Conservation (phyloP, 352 stramenopile species). For the Globisporangium canariense region DNA sequence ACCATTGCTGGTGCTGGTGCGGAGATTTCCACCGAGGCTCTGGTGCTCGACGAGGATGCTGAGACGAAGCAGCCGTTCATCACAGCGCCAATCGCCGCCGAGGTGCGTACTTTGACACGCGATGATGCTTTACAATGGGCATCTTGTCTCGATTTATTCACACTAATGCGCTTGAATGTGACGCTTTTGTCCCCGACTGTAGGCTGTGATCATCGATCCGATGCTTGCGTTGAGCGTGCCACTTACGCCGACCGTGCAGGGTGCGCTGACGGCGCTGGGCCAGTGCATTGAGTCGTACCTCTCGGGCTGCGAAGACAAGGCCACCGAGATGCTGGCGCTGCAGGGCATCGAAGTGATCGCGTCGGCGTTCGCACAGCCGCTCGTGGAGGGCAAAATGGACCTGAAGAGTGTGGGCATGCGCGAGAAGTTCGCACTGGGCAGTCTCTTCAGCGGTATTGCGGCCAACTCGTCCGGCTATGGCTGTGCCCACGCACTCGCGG, state of each 20-base stretch:
- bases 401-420: conserved; percentile 52
- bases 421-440: conserved; percentile 51
- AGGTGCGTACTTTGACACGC: conserved; percentile 1
- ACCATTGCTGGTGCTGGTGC: conserved; percentile 54
- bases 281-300: conserved; percentile 79
- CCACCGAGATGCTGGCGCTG: conserved; percentile 42
- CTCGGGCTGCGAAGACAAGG: conserved; percentile 39
- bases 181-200: no score
- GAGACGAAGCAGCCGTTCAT: conserved; percentile 58
- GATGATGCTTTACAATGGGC: no score
- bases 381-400: conserved; percentile 61
- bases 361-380: conserved; percentile 42
- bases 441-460: conserved; percentile 50
- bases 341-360: conserved; percentile 60
- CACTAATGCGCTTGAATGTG: no score
- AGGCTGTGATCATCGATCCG: conserved; percentile 63
- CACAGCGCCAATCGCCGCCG: conserved; percentile 35
- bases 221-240: conserved; percentile 63
- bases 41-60: conserved; percentile 64
- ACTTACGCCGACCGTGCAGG: conserved; percentile 47
- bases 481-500: conserved; percentile 46
- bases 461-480: conserved; percentile 55
- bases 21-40: conserved; percentile 43
- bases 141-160: no score
- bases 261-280: conserved; percentile 54